phyloP scores from a whole-genome alignment of 805 yeast species.

The Myxozyma vanderwaltii region DNA sequence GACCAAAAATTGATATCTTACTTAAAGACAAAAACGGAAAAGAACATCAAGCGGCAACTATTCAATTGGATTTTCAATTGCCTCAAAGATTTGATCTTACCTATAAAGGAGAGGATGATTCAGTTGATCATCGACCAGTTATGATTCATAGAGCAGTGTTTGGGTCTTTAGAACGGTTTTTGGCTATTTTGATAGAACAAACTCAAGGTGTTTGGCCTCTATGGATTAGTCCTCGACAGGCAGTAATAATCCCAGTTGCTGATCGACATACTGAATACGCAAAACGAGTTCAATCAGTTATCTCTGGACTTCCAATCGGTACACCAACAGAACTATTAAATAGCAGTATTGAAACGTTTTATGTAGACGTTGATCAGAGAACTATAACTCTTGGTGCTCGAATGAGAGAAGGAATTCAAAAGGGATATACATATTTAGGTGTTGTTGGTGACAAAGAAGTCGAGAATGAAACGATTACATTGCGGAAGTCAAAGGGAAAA shows the following conservation, averaged over 20 bases:
- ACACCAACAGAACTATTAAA: slow-evolving; percentile 52
- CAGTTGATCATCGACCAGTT: slow-evolving; percentile 67
- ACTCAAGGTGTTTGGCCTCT: slow-evolving; percentile 95
- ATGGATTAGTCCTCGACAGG: slow-evolving; percentile 94
- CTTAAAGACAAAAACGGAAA: slow-evolving; percentile 91
- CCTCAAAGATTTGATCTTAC: slow-evolving; percentile 91
- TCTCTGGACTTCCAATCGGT: slow-evolving; percentile 43
- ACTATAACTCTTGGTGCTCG: slow-evolving; percentile 78
- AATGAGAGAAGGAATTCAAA: slow-evolving; percentile 72
- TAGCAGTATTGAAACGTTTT: slow-evolving; percentile 60
- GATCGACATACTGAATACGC: slow-evolving; percentile 63
- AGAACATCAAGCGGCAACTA: slow-evolving; percentile 99
- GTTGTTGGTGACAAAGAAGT: slow-evolving; percentile 87
- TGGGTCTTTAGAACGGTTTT: slow-evolving; percentile 90
- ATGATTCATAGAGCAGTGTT: slow-evolving; percentile 94
- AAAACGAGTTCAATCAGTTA: slow-evolving; percentile 46
- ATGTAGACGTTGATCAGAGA: slow-evolving; percentile 74
- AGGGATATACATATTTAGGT: slow-evolving; percentile 77
- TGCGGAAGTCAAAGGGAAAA: slow-evolving; percentile 60
- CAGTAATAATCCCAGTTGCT: slow-evolving; percentile 73
- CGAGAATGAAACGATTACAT: slow-evolving; percentile 57
- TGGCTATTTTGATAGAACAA: slow-evolving; percentile 88
- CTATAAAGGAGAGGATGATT: slow-evolving; percentile 63
- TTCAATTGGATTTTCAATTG: slow-evolving; percentile 97
- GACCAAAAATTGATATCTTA: slow-evolving; percentile 97